Percentiles rank a stretch among this genome's conserved stretches.
Conservation (phyloP, 768 basidiomycete species). For the Boletus sp. region DNA sequence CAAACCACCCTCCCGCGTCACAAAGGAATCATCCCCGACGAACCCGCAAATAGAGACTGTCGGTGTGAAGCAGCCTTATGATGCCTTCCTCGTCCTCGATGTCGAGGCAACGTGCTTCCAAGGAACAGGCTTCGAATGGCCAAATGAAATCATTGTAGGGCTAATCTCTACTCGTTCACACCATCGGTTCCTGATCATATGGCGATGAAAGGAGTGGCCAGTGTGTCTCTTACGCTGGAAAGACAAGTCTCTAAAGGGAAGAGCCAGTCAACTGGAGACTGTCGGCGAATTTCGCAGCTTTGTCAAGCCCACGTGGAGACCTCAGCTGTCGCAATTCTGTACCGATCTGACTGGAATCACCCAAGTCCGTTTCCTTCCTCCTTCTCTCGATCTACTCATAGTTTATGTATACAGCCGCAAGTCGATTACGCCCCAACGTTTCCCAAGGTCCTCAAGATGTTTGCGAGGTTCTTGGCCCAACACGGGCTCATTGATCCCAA, state of each 20-base stretch:
- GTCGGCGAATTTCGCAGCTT: slow-evolving; percentile 85
- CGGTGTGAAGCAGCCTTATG: slow-evolving; percentile 49
- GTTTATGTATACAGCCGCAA: slow-evolving; percentile 52
- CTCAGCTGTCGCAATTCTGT: slow-evolving; percentile 79
- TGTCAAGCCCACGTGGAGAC: slow-evolving; percentile 85
- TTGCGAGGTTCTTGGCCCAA: slow-evolving; percentile 64
- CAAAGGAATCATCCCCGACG: not conserved
- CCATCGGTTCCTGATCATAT: slow-evolving; percentile 5
- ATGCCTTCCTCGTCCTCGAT: slow-evolving; percentile 84
- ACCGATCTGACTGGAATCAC: slow-evolving; percentile 85
- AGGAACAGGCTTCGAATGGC: slow-evolving; percentile 71
- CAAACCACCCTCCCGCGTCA: not conserved
- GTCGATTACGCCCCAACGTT: slow-evolving; percentile 80
- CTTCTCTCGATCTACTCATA: slow-evolving; percentile 2
- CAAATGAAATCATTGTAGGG: slow-evolving; percentile 93
- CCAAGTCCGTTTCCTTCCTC: slow-evolving; percentile 57
- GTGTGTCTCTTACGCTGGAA: slow-evolving; percentile 86
- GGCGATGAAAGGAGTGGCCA: slow-evolving; percentile 74
- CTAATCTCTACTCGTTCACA: slow-evolving; percentile 15
- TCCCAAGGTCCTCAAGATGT: slow-evolving; percentile 57
- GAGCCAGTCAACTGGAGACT: slow-evolving; percentile 57
- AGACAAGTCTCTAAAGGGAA: slow-evolving; percentile 50
- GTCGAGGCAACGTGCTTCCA: slow-evolving; percentile 80
- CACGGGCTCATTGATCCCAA: slow-evolving; percentile 65
- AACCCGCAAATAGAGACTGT: slow-evolving; percentile 10